phyloP scores from a whole-genome alignment of 2,329 filamentous ascomycete genomes.

The Aspergillus luchuensis region DNA sequence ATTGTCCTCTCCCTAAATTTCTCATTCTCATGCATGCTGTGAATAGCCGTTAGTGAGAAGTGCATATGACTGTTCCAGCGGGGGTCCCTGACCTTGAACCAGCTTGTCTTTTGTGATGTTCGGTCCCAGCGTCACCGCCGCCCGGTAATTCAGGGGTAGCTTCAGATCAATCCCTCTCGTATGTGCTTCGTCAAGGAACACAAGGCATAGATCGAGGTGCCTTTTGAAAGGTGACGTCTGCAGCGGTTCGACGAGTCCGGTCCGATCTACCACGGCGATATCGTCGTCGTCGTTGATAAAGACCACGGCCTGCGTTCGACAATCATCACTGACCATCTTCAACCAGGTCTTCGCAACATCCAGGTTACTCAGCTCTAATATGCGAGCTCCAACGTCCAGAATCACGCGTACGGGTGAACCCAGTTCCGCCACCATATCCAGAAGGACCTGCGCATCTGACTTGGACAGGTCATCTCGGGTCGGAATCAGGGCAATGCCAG shows the following conservation, averaged over 20 bases:
- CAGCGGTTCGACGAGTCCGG: conserved; percentile 40
- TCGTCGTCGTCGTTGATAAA: conserved; percentile 53
- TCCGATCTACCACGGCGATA: conserved; percentile 33
- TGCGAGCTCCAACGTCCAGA: conserved; percentile 70
- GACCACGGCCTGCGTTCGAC: conserved; percentile 50
- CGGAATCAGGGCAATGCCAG: conserved; percentile 31
- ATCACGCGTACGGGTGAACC: conserved; percentile 57
- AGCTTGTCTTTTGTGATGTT: conserved; percentile 68
- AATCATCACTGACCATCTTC: conserved; percentile 14
- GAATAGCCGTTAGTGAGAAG: background rate
- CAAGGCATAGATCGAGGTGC: conserved; percentile 60
- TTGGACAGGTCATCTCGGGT: conserved; percentile 17
- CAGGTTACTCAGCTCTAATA: conserved; percentile 64
- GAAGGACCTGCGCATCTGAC: conserved; percentile 40
- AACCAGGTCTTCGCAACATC: conserved; percentile 60
- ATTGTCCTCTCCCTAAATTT: conserved; percentile 67
- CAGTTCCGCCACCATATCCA: conserved; percentile 49
- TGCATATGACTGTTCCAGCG: background rate
- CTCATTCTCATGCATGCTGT: conserved; percentile 70
- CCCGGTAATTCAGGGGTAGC: conserved; percentile 60
- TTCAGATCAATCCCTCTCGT: conserved; percentile 70
- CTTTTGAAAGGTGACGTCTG: conserved; percentile 60
- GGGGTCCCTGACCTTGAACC: conserved; percentile 59
- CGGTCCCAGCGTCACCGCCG: conserved; percentile 68
- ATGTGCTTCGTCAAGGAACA: conserved; percentile 72